phyloP scores from a whole-genome alignment of 345 rosid genomes.

The Populus nigra region DNA sequence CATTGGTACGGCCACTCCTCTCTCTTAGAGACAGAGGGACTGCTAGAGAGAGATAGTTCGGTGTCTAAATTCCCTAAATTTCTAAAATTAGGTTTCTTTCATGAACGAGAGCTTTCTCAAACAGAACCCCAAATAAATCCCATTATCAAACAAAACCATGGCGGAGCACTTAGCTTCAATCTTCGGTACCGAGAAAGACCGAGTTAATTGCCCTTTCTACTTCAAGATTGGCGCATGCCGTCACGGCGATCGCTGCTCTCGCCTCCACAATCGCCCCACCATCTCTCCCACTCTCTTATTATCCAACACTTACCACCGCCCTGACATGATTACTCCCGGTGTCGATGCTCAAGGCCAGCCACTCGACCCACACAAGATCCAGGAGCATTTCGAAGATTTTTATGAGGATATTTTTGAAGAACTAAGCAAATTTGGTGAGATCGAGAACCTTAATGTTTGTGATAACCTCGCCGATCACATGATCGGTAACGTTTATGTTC shows the following conservation, averaged over 20 bases:
- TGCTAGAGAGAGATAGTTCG: neutral
- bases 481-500: slow-evolving; percentile 89
- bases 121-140: neutral
- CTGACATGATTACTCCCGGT: slow-evolving; percentile 88
- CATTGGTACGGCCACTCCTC: neutral
- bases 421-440: slow-evolving; percentile 84
- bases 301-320: slow-evolving; percentile 81
- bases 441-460: slow-evolving; percentile 78
- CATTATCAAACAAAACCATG: slow-evolving; percentile 33
- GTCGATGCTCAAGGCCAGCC: slow-evolving; percentile 68
- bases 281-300: slow-evolving; percentile 75
- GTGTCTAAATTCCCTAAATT: neutral
- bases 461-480: slow-evolving; percentile 92
- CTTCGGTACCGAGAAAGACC: slow-evolving; percentile 86
- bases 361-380: slow-evolving; percentile 65
- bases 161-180: slow-evolving; percentile 96
- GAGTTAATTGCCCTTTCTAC: slow-evolving; percentile 83
- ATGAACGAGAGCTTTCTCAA: neutral
- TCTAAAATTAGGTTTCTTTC: neutral
- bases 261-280: slow-evolving; percentile 78
- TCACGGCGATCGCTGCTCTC: slow-evolving; percentile 93
- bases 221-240: slow-evolving; percentile 89
- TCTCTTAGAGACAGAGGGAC: neutral
- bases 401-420: slow-evolving; percentile 89
- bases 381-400: slow-evolving; percentile 76